Conservation (phyloP, 176 grass and related monocot genomes). For the Themeda triandra region DNA sequence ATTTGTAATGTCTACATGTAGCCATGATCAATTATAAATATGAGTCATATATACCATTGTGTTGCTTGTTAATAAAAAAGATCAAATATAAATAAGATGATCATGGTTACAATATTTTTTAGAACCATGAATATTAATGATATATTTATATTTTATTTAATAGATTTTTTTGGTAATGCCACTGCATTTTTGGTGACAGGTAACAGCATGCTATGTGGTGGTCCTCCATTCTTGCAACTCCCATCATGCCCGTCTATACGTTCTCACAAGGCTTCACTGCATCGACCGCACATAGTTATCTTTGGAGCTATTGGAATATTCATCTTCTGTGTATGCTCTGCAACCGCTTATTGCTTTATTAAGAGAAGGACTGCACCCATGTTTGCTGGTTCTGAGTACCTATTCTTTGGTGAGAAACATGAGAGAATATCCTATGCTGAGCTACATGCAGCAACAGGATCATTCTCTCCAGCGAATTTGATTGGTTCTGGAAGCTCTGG, state of each 20-base stretch:
- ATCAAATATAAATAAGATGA: too few species aligned
- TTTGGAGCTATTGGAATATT: slow-evolving; percentile 5
- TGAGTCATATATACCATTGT: too few species aligned
- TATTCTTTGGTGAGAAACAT: background rate
- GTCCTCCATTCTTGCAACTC: slow-evolving; percentile 11
- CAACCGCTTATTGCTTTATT: background rate
- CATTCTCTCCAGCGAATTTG: slow-evolving; percentile 27
- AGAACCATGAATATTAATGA: too few species aligned
- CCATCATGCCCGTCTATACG: background rate
- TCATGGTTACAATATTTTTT: too few species aligned
- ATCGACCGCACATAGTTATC: background rate
- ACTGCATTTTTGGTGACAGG: background rate
- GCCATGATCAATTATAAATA: too few species aligned
- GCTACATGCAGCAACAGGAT: slow-evolving; percentile 10
- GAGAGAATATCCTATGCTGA: slow-evolving; percentile 31
- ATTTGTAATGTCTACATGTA: too few species aligned
- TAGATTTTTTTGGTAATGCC: slow-evolving; percentile 4
- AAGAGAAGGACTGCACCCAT: background rate
- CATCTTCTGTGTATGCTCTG: background rate
- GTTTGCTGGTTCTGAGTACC: background rate
- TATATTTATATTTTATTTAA: too few species aligned
- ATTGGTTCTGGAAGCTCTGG: slow-evolving; percentile 38
- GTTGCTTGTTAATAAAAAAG: too few species aligned
- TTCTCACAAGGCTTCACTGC: background rate
- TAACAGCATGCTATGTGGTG: slow-evolving; percentile 23